Evolutionary conservation across 148 eudicot genomes (phyloP).

Genomic region (Rheum nobile): DNA sequence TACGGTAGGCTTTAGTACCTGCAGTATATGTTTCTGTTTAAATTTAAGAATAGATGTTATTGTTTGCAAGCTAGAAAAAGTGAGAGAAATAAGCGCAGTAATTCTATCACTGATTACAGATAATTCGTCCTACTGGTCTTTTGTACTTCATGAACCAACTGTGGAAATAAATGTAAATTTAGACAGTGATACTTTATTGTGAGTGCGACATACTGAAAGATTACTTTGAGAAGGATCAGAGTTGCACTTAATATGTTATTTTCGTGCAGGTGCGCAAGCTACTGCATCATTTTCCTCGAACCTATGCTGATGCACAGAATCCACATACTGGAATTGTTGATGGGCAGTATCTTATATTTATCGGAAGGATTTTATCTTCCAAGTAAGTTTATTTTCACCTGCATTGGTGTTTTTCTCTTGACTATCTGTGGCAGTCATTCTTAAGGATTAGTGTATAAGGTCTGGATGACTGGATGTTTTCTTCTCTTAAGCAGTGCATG

Average conservation of each 20-base stretch:
- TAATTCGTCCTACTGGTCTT: not conserved
- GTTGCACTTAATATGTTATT: constrained; percentile 16
- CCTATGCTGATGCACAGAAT: constrained; percentile 90
- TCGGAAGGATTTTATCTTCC: constrained; percentile 74
- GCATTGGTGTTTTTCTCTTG: not conserved
- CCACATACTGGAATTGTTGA: constrained; percentile 69
- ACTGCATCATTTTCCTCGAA: constrained; percentile 94
- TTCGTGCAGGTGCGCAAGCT: constrained; percentile 67
- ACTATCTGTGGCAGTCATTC: not conserved
- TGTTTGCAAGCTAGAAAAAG: not conserved
- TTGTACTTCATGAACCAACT: not conserved
- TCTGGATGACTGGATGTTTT: not conserved
- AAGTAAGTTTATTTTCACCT: constrained; percentile 27
- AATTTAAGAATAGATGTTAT: not conserved
- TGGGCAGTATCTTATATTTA: constrained; percentile 85
- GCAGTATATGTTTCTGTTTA: not conserved
- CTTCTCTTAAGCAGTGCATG: not conserved
- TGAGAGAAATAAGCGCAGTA: not conserved
- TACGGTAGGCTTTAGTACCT: constrained; percentile 45
- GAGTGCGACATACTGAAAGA: not conserved
- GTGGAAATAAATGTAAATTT: not conserved
- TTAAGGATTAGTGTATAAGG: not conserved
- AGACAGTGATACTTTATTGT: not conserved
- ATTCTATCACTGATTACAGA: not conserved
- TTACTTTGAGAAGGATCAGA: constrained; percentile 7